Evolutionary conservation across 139 green algal genomes (phyloP).

Genomic region (Volvox reticuliferus): DNA sequence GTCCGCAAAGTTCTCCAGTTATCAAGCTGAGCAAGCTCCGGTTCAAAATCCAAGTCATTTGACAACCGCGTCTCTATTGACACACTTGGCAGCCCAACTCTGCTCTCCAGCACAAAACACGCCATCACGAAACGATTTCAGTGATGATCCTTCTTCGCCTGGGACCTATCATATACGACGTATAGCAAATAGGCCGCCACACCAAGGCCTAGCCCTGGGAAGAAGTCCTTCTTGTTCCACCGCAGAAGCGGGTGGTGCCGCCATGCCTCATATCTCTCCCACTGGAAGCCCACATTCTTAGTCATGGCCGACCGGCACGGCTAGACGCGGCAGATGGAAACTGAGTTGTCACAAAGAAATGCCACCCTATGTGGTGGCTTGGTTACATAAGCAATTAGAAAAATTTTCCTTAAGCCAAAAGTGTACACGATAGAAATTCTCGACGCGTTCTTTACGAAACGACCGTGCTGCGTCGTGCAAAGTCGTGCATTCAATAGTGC

Average conservation of each 20-base stretch:
- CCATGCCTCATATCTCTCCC: slow-evolving; percentile 77
- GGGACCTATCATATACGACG: slow-evolving; percentile 68
- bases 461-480: neutral
- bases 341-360: neutral
- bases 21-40: no score
- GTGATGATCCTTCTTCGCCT: slow-evolving; percentile 54
- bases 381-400: neutral
- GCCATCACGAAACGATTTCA: neutral
- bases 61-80: no score
- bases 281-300: slow-evolving; percentile 69
- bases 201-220: slow-evolving; percentile 70
- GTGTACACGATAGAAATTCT: neutral
- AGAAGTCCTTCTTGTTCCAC: slow-evolving; percentile 64
- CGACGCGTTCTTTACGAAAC: neutral
- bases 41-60: no score
- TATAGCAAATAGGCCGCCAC: slow-evolving; percentile 66
- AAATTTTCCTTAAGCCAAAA: neutral
- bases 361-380: neutral
- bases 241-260: slow-evolving; percentile 73
- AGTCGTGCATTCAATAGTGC: neutral
- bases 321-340: neutral
- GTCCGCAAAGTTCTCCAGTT: no score
- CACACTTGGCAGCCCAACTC: no score
- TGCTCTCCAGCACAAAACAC: no score
- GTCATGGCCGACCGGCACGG: neutral